phyloP scores from a whole-genome alignment of 228 moss, liverwort and hornwort genomes.

The Sphagnum fallax region DNA sequence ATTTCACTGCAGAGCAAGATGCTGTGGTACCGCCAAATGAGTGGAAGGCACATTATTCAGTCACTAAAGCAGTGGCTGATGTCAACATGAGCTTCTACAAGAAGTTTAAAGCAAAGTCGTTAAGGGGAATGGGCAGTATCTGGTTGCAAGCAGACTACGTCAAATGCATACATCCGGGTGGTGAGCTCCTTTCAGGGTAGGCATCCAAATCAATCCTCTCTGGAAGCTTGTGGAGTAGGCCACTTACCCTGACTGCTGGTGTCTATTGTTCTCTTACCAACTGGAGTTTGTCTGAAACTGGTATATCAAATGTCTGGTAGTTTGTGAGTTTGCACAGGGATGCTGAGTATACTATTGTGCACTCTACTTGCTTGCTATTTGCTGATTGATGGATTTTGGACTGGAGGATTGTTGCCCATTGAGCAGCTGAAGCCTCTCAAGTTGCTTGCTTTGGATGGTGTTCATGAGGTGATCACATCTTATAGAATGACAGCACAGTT shows the following conservation, averaged over 20 bases:
- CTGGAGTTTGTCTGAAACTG: no score
- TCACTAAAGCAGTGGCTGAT: constrained; percentile 50
- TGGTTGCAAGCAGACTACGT: constrained; percentile 58
- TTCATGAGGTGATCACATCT: no score
- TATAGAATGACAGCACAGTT: no score
- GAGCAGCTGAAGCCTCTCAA: not conserved
- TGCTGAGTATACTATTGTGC: no score
- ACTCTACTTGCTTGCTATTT: not conserved
- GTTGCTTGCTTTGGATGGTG: no score
- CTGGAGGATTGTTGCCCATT: not conserved
- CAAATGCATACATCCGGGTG: constrained; percentile 57
- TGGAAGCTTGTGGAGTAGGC: not conserved
- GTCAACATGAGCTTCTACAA: constrained; percentile 47
- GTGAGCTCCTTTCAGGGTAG: constrained; percentile 54
- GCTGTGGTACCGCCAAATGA: constrained; percentile 33
- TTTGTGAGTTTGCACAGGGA: not conserved
- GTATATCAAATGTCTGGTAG: no score
- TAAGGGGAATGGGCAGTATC: constrained; percentile 47
- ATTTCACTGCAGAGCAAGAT: constrained; percentile 55
- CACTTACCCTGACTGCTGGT: no score
- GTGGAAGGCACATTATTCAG: constrained; percentile 56
- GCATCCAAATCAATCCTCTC: not conserved
- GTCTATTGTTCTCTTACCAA: no score
- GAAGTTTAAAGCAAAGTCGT: constrained; percentile 47
- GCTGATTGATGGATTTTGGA: not conserved